Base-by-base conservation (phyloP, 495 filamentous ascomycete genomes). In the Aspergillus avenaceus region DNA sequence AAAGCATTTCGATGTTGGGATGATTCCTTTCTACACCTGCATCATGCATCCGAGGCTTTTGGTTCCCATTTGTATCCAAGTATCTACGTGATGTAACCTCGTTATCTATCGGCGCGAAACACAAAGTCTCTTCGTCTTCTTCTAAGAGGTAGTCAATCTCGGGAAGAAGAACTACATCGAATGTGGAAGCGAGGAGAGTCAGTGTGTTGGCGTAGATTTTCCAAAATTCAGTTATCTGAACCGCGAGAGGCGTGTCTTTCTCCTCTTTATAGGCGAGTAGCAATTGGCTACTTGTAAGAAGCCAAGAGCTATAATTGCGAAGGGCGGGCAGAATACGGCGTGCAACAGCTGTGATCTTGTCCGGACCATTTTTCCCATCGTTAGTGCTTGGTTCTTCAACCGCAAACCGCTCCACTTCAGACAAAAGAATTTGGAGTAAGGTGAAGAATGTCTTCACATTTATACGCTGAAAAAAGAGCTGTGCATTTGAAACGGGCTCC, bases 401-500 rank as follows among this genome's bases (percentile, higher is more conserved):
- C 8, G 72, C 75, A 14, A 74, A 71, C 12, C 80, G 76, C 48
- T 87, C 79, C 8, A 93, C 66, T 60, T 87, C 83, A 5, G 79
- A 71, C 53, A 86, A 69, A 25, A 97, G 76, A 28, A 88, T 72
- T 45, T 88, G 84, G 23, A 93, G 80, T 12, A 97, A 75, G 1
- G 79, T 84, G 44, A 85, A 82, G 59, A 95, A 87, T 0, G 85
- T 91, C 25, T 86, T 87, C 41, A 91, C 74, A 54, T 97, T 98
- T 49, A 95, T 76, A 19, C 85, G 78, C 27, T 95, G 76, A 45
- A 87, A 83, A 64, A 86, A 91, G 45, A 85, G 79, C 61, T 81
- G 84, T 3, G 87, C 80, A 47, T 79, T 69, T 1, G 62, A 71
- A 28, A 66, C 63, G 4, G 67, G 59, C 32, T 73, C 67, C 29